Evolutionary conservation across 768 basidiomycete species (phyloP).

Genomic region (Collybia sp.): DNA sequence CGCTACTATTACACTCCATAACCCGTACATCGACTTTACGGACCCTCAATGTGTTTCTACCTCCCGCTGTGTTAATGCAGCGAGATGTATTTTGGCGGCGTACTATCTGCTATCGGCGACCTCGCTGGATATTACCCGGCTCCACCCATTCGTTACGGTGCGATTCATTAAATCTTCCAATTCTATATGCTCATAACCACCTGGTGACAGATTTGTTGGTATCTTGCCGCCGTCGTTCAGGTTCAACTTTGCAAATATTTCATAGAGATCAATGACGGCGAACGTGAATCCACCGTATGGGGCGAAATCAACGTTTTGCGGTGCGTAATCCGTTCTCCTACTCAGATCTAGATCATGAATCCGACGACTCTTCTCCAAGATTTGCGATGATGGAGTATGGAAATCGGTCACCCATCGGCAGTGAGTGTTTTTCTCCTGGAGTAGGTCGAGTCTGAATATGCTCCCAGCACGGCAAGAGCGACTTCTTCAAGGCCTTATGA

Average conservation of each 20-base stretch:
- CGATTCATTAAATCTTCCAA: constrained; percentile 18
- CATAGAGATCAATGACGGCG: constrained; percentile 75
- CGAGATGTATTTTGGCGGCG: constrained; percentile 66
- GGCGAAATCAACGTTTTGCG: constrained; percentile 83
- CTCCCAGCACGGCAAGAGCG: constrained; percentile 74
- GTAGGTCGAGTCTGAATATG: constrained; percentile 4
- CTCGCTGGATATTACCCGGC: constrained; percentile 71
- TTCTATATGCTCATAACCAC: constrained; percentile 3
- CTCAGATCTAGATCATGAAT: background rate
- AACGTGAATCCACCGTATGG: constrained; percentile 76
- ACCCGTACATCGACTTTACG: constrained; percentile 74
- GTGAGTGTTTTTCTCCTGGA: constrained; percentile 38
- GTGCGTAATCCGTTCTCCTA: constrained; percentile 28
- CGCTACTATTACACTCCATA: constrained; percentile 85
- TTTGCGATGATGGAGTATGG: constrained; percentile 85
- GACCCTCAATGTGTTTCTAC: constrained; percentile 65
- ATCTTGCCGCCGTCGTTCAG: constrained; percentile 83
- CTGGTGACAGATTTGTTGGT: constrained; percentile 74
- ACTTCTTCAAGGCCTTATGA: constrained; percentile 78
- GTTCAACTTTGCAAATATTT: constrained; percentile 84
- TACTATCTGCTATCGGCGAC: constrained; percentile 80
- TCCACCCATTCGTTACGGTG: constrained; percentile 83
- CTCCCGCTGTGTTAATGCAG: constrained; percentile 68
- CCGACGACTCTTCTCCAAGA: constrained; percentile 28
- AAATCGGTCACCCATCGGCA: constrained; percentile 73